These are phyloP conservation scores for Maudiozyma turicensis DNA, from an alignment of 805 yeast genomes.

Conservation along the genomic window DNA sequence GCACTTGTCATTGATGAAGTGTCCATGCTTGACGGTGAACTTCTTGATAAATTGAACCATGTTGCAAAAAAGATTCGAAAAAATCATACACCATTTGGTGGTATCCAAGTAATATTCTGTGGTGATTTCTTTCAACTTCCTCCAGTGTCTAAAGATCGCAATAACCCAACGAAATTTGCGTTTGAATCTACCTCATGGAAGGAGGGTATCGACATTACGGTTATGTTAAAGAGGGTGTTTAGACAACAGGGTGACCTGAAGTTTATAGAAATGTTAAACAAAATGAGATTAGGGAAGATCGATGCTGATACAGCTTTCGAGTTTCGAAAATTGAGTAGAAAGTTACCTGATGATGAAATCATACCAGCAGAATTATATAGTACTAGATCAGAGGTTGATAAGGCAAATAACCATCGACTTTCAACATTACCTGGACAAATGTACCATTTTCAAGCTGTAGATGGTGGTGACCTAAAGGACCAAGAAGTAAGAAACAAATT, in stretches of 20 bases:
- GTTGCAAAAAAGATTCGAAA: slow-evolving; percentile 46
- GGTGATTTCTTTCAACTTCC: slow-evolving; percentile 83
- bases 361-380: slow-evolving; percentile 69
- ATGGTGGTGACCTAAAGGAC: slow-evolving; percentile 42
- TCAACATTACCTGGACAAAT: slow-evolving; percentile 36
- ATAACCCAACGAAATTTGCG: slow-evolving; percentile 37
- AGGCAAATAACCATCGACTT: slow-evolving; percentile 48
- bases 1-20: slow-evolving; percentile 71
- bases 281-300: slow-evolving; percentile 57
- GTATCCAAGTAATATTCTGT: slow-evolving; percentile 63
- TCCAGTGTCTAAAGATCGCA: slow-evolving; percentile 36
- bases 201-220: slow-evolving; percentile 43
- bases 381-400: slow-evolving; percentile 61
- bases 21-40: slow-evolving; percentile 66
- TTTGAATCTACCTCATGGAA: slow-evolving; percentile 61
- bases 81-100: slow-evolving; percentile 57
- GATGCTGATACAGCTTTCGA: slow-evolving; percentile 37
- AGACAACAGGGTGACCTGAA: slow-evolving; percentile 67
- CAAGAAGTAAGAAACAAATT: slow-evolving; percentile 35
- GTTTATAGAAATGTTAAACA: slow-evolving; percentile 67
- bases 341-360: slow-evolving; percentile 47
- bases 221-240: slow-evolving; percentile 55
- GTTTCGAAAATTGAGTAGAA: slow-evolving; percentile 45
- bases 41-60: slow-evolving; percentile 53
- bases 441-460: slow-evolving; percentile 39